Conservation (phyloP, 164 flowering plant genomes). For the Tetrastigma voinierianum region DNA sequence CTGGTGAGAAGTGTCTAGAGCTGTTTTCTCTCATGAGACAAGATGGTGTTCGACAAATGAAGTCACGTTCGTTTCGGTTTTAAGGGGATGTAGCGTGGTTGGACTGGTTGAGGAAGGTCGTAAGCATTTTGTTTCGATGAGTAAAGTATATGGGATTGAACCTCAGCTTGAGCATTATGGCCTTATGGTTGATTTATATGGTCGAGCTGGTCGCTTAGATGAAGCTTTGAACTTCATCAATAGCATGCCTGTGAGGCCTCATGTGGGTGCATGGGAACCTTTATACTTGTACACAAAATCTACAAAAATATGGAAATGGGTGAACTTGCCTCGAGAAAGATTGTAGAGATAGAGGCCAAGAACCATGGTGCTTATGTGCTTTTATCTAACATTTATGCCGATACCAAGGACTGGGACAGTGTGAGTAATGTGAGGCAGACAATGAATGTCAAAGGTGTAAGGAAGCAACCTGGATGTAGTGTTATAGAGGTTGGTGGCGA, state of each 20-base stretch:
- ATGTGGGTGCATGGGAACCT: too few relatives aligned
- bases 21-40: slow-evolving; percentile 45
- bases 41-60: slow-evolving; percentile 44
- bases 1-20: slow-evolving; percentile 43
- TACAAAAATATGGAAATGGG: too few relatives aligned
- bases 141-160: slow-evolving; percentile 31
- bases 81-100: slow-evolving; percentile 49
- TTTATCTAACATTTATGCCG: slow-evolving; percentile 53
- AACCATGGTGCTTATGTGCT: slow-evolving; percentile 46
- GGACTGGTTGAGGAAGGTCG: slow-evolving; percentile 52
- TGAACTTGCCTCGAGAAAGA: slow-evolving; percentile 39
- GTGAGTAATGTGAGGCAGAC: too few relatives aligned
- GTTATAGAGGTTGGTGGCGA: too few relatives aligned
- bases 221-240: too few relatives aligned
- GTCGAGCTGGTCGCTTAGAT: too few relatives aligned
- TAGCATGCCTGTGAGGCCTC: too few relatives aligned
- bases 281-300: too few relatives aligned
- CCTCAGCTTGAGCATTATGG: too few relatives aligned
- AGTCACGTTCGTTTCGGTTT: slow-evolving; percentile 45
- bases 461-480: too few relatives aligned
- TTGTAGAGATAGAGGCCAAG: slow-evolving; percentile 48
- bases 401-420: slow-evolving; percentile 39
- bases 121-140: slow-evolving; percentile 43
- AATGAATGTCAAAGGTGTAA: too few relatives aligned
- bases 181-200: too few relatives aligned